These are phyloP conservation scores for Botrytis medusae DNA, from an alignment of 2,329 filamentous ascomycete species.

Conservation along the genomic window DNA sequence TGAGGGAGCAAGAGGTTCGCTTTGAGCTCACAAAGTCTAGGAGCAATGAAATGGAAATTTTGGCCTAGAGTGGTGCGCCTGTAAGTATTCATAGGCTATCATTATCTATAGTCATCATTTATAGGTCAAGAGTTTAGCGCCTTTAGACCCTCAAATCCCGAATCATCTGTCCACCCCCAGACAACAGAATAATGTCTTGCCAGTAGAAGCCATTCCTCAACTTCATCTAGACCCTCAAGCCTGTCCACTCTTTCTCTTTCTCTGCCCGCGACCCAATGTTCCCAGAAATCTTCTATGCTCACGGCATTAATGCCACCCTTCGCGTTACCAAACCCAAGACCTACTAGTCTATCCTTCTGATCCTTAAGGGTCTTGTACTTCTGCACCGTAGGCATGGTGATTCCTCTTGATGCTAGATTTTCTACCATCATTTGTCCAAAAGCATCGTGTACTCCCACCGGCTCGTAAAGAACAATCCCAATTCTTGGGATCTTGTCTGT, in stretches of 20 bases:
- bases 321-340: conserved; percentile 59
- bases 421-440: conserved; percentile 92
- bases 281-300: conserved; percentile 71
- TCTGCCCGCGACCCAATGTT: conserved; percentile 64
- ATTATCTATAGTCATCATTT: background rate
- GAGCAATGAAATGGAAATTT: background rate
- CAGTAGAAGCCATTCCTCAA: conserved; percentile 89
- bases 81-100: background rate
- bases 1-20: background rate
- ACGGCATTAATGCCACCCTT: conserved; percentile 52
- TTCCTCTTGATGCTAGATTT: conserved; percentile 79
- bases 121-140: background rate
- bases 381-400: conserved; percentile 79
- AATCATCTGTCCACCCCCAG: conserved; percentile 68
- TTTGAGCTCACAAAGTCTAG: background rate
- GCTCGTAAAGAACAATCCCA: conserved; percentile 81
- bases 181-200: conserved; percentile 86
- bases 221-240: conserved; percentile 87
- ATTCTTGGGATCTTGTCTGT: conserved; percentile 49
- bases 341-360: conserved; percentile 65
- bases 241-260: conserved; percentile 79
- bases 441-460: conserved; percentile 76
- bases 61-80: background rate
- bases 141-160: conserved; percentile 17
- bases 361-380: conserved; percentile 66